These are phyloP conservation scores for Populus davidiana DNA, from an alignment of 345 rosid genomes.

Conservation along the genomic window DNA sequence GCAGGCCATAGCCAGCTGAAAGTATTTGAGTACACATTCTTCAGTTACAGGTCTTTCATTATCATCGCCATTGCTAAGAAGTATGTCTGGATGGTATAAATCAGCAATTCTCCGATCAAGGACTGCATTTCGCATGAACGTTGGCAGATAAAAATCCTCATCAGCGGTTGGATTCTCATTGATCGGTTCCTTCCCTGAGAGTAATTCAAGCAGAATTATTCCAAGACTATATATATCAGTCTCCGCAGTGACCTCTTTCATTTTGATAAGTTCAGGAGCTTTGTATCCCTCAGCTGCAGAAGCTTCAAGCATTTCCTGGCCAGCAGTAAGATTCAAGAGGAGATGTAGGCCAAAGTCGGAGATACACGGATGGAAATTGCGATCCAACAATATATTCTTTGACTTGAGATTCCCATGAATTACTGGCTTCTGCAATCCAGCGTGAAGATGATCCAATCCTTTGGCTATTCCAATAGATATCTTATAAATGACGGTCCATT, in stretches of 20 bases:
- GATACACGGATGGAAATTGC: conserved; percentile 46
- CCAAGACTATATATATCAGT: conserved; percentile 80
- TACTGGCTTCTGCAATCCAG: conserved; percentile 52
- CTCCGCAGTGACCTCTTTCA: conserved; percentile 64
- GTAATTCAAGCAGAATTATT: conserved; percentile 69
- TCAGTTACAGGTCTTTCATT: conserved; percentile 40
- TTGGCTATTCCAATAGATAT: conserved; percentile 61
- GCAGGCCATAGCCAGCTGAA: conserved; percentile 81
- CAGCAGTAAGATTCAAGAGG: conserved; percentile 58
- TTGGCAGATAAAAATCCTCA: conserved; percentile 65
- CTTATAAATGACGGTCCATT: conserved; percentile 52
- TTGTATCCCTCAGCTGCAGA: conserved; percentile 76
- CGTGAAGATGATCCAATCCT: conserved; percentile 77
- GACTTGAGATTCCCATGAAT: conserved; percentile 85
- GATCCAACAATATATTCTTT: conserved; percentile 63
- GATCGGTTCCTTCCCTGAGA: conserved; percentile 68
- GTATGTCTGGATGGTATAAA: conserved; percentile 62
- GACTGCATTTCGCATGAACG: conserved; percentile 56
- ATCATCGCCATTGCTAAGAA: conserved; percentile 33
- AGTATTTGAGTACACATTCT: conserved; percentile 58
- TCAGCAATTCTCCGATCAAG: conserved; percentile 57
- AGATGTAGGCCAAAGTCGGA: conserved; percentile 72
- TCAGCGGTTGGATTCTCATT: conserved; percentile 59
- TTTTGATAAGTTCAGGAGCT: conserved; percentile 89
- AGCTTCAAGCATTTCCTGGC: conserved; percentile 79